phyloP scores from a whole-genome alignment of 1,284 basidiomycete species.

The Boletus semigastroideus region DNA sequence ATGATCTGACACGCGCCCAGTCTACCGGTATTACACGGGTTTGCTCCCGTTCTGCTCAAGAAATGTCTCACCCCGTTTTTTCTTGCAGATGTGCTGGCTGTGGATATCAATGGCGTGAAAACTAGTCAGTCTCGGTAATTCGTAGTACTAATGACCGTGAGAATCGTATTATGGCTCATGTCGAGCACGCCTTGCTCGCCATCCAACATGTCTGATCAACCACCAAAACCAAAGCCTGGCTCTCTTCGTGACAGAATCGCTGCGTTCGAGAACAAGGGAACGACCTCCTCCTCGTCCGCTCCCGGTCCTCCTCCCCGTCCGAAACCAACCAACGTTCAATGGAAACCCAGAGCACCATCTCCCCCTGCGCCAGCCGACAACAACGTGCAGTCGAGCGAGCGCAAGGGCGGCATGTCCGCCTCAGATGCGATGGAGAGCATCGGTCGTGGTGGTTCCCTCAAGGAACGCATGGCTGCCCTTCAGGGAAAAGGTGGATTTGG shows the following conservation, averaged over 20 bases:
- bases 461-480: slow-evolving; percentile 90
- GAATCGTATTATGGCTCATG: slow-evolving; percentile 17
- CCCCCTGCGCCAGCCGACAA: slow-evolving; percentile 47
- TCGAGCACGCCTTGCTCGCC: slow-evolving; percentile 16
- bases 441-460: slow-evolving; percentile 64
- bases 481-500: slow-evolving; percentile 80
- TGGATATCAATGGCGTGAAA: slow-evolving; percentile 63
- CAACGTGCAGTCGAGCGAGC: slow-evolving; percentile 18
- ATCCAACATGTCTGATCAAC: slow-evolving; percentile 47
- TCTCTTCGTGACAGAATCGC: slow-evolving; percentile 83
- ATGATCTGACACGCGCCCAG: slow-evolving; percentile 28
- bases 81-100: slow-evolving; percentile 51
- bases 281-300: neutral
- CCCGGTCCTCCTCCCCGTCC: slow-evolving; percentile 49
- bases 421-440: slow-evolving; percentile 84
- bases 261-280: slow-evolving; percentile 65
- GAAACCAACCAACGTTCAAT: slow-evolving; percentile 65
- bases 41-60: neutral
- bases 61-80: neutral
- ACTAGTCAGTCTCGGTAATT: slow-evolving; percentile 34
- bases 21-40: slow-evolving; percentile 44
- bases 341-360: slow-evolving; percentile 65
- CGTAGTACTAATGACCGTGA: slow-evolving; percentile 17
- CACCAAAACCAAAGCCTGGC: slow-evolving; percentile 59
- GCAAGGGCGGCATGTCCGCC: slow-evolving; percentile 64